These are phyloP conservation scores for Prunella vulgaris DNA, from an alignment of 257 asterid genomes.

Conservation along the genomic window DNA sequence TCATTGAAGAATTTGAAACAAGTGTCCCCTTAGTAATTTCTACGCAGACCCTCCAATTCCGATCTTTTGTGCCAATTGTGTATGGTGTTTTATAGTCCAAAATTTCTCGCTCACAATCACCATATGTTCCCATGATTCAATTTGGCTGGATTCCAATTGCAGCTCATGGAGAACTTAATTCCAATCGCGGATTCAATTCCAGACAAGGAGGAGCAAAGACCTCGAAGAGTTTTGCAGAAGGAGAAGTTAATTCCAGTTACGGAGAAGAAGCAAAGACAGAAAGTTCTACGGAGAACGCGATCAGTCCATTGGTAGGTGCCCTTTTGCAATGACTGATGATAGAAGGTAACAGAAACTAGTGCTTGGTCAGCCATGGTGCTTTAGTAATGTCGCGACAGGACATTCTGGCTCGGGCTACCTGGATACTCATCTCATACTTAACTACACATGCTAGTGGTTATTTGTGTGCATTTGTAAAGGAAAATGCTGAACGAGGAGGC, in stretches of 20 bases:
- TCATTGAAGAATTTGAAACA: too few species aligned
- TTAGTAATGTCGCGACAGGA: constrained; percentile 25
- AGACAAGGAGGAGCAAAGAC: constrained; percentile 25
- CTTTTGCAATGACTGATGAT: constrained; percentile 2
- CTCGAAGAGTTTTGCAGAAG: constrained; percentile 39
- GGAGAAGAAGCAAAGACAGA: constrained; percentile 45
- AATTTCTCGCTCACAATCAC: too few species aligned
- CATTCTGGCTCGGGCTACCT: constrained; percentile 24
- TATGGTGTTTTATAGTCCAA: not conserved
- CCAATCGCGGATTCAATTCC: constrained; percentile 43
- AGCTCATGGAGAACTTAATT: constrained; percentile 71
- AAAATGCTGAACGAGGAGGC: constrained; percentile 1
- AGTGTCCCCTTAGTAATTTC: too few species aligned
- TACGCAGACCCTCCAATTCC: not conserved
- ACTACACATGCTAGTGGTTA: constrained; percentile 12
- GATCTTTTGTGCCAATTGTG: not conserved
- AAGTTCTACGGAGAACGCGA: constrained; percentile 49
- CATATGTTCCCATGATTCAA: not conserved
- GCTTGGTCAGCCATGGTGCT: constrained; percentile 16
- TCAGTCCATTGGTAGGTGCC: constrained; percentile 19
- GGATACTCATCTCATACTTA: constrained; percentile 6
- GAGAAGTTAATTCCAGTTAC: constrained; percentile 39
- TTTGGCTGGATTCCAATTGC: constrained; percentile 17
- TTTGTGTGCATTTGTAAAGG: constrained; percentile 2
- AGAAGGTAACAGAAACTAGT: constrained; percentile 19